phyloP scores from a whole-genome alignment of 2,329 filamentous ascomycete species.

The Neonectria hederae region DNA sequence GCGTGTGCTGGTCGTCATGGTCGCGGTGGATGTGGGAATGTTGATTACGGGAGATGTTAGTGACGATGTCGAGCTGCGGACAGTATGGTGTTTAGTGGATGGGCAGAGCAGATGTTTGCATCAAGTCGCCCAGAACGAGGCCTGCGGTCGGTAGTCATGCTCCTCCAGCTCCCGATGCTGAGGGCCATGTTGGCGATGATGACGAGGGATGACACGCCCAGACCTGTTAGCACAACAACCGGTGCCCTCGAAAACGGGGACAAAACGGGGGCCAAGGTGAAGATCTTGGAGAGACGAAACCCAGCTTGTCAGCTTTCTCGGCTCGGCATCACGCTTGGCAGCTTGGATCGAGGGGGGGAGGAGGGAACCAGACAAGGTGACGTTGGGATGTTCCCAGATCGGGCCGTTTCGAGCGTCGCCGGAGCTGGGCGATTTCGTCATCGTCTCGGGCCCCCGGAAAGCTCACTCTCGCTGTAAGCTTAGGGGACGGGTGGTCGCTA shows the following conservation, averaged over 20 bases:
- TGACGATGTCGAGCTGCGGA: background rate
- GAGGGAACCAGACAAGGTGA: background rate
- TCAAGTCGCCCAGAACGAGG: background rate
- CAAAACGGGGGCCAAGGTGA: background rate
- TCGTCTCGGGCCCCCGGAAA: background rate
- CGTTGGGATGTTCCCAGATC: constrained; percentile 3
- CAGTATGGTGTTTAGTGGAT: background rate
- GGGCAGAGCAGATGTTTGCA: too few relatives aligned
- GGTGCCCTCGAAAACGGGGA: background rate
- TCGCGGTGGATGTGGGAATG: constrained; percentile 21
- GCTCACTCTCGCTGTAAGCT: background rate
- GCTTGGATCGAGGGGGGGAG: background rate
- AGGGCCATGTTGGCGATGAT: background rate
- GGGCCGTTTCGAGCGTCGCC: background rate
- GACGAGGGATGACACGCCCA: background rate
- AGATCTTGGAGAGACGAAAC: background rate
- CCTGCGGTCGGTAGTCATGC: background rate
- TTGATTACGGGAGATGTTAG: background rate
- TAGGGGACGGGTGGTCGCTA: background rate
- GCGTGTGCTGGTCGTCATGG: constrained; percentile 24
- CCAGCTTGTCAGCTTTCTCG: background rate
- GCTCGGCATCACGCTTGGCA: background rate
- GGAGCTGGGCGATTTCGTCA: background rate
- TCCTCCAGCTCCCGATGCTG: background rate
- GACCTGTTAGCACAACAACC: background rate